phyloP scores from a whole-genome alignment of 148 eudicot genomes.

The Amaranthus hypochondriacus region DNA sequence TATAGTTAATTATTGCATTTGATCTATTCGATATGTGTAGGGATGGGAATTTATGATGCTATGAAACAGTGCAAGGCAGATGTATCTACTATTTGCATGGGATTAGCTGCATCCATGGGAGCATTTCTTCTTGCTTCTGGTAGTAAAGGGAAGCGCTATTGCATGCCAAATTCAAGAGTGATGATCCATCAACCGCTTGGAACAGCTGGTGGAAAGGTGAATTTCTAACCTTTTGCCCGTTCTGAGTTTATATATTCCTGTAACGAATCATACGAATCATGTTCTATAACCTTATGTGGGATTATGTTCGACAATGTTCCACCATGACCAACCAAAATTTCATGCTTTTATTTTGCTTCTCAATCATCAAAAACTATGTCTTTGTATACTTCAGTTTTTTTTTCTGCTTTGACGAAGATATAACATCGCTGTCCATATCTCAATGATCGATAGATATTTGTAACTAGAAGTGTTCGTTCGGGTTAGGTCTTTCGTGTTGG shows the following conservation, averaged over 20 bases:
- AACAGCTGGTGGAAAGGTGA: slow-evolving; percentile 63
- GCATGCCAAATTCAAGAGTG: slow-evolving; percentile 94
- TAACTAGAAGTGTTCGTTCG: no score
- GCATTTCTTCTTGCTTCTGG: slow-evolving; percentile 97
- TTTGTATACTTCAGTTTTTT: background rate
- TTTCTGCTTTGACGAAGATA: background rate
- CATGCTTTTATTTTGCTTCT: background rate
- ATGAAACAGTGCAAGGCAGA: slow-evolving; percentile 96
- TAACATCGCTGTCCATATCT: background rate
- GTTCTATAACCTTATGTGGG: no score
- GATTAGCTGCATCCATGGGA: slow-evolving; percentile 98
- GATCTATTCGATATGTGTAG: slow-evolving; percentile 32
- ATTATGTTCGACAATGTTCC: no score
- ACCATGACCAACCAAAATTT: background rate
- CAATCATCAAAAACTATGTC: background rate
- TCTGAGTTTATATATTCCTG: background rate
- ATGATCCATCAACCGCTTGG: slow-evolving; percentile 93
- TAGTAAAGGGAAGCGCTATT: slow-evolving; percentile 79
- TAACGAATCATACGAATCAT: background rate
- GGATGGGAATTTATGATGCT: slow-evolving; percentile 96
- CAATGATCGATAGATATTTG: background rate
- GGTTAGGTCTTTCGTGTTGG: no score
- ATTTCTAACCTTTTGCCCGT: slow-evolving; percentile 6
- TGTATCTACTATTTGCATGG: slow-evolving; percentile 83
- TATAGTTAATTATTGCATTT: background rate